Evolutionary conservation across 805 yeast species (phyloP).

Genomic region (Kodamaea neixiangensis): DNA sequence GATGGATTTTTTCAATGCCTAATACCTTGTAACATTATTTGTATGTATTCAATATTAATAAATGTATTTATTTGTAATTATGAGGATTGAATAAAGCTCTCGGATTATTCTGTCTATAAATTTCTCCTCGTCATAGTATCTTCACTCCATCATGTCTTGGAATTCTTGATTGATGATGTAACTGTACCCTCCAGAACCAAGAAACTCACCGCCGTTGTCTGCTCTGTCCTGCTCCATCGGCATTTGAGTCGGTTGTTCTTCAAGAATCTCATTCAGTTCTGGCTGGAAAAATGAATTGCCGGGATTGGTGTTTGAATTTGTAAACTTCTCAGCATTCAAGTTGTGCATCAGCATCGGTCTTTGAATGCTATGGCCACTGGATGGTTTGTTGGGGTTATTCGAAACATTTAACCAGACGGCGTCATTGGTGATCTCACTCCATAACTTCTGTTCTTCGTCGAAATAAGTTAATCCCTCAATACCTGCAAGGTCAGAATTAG

Average conservation of each 20-base stretch:
- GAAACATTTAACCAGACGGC: constrained; percentile 66
- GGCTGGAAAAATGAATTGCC: neutral
- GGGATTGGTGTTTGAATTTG: neutral
- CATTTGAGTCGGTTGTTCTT: no score
- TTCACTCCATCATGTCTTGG: constrained; percentile 21
- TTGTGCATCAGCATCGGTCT: constrained; percentile 8
- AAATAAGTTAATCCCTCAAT: constrained; percentile 45
- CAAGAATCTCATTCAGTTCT: no score
- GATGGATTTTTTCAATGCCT: constrained; percentile 31
- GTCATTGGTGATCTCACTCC: constrained; percentile 78
- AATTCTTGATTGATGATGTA: constrained; percentile 43
- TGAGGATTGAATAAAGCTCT: neutral
- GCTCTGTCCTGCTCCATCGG: neutral
- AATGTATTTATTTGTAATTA: constrained; percentile 4
- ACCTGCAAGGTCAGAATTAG: constrained; percentile 40
- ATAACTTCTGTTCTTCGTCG: constrained; percentile 52
- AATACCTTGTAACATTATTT: constrained; percentile 9
- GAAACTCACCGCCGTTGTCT: constrained; percentile 1
- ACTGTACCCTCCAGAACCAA: constrained; percentile 29
- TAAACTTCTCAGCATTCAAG: constrained; percentile 7
- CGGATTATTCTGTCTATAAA: neutral
- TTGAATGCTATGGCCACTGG: constrained; percentile 15
- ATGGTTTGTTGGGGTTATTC: constrained; percentile 23
- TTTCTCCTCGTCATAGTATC: neutral
- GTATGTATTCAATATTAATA: constrained; percentile 8